These are phyloP conservation scores for Aspergillus proliferans DNA, from an alignment of 2,329 filamentous ascomycete genomes.

Conservation along the genomic window DNA sequence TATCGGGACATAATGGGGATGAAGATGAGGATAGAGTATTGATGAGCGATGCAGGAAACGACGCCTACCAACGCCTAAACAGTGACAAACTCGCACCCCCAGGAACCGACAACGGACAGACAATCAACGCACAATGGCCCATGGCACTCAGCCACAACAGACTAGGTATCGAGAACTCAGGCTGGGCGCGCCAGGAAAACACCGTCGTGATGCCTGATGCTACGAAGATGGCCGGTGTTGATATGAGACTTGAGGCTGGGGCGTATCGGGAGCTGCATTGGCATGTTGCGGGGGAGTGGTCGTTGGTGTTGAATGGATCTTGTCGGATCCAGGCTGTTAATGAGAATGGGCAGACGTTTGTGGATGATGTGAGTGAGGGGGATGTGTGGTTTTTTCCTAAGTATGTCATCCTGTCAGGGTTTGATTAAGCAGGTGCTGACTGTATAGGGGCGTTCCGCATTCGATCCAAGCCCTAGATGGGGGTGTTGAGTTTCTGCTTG, in stretches of 20 bases:
- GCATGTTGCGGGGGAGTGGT: slow-evolving; percentile 37
- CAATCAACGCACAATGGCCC: slow-evolving; percentile 47
- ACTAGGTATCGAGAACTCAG: slow-evolving; percentile 41
- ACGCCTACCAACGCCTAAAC: slow-evolving; percentile 49
- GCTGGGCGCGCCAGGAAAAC: slow-evolving; percentile 54
- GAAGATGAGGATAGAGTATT: not conserved
- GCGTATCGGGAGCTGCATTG: slow-evolving; percentile 60
- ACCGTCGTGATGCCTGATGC: slow-evolving; percentile 44
- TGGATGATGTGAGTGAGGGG: slow-evolving; percentile 69
- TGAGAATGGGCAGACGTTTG: slow-evolving; percentile 64
- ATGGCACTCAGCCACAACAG: slow-evolving; percentile 45
- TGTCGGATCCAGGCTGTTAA: slow-evolving; percentile 33
- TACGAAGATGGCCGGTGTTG: slow-evolving; percentile 51
- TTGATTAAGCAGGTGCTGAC: not conserved
- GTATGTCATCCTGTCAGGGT: slow-evolving; percentile 1
- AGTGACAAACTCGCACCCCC: slow-evolving; percentile 52
- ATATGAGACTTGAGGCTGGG: slow-evolving; percentile 53
- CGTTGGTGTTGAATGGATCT: slow-evolving; percentile 34
- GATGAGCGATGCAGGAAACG: slow-evolving; percentile 29
- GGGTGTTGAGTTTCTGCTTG: slow-evolving; percentile 58
- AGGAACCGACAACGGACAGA: slow-evolving; percentile 42
- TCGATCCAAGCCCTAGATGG: slow-evolving; percentile 68
- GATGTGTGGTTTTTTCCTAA: slow-evolving; percentile 78
- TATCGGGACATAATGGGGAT: not conserved
- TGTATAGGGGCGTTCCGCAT: slow-evolving; percentile 58